Evolutionary conservation across 2,329 filamentous ascomycete genomes (phyloP).

Genomic region (Didymella segeticola): DNA sequence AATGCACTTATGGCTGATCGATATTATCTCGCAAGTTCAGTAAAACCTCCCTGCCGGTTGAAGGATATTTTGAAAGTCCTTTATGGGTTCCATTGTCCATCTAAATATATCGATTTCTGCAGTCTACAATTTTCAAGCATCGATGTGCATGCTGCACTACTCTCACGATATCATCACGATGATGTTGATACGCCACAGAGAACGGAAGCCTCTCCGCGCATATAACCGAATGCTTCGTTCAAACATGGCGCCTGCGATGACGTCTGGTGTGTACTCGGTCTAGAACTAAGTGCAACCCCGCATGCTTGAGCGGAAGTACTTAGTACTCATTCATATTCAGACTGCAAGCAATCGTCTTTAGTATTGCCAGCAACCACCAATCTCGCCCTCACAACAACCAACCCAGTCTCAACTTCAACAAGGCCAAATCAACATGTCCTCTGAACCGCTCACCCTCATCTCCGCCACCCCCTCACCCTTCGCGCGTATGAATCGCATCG

Average conservation of each 20-base stretch:
- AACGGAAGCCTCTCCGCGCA: slow-evolving; percentile 3
- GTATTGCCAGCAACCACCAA: too few relatives aligned
- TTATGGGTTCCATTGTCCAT: too few relatives aligned
- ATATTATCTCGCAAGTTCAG: too few relatives aligned
- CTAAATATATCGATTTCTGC: too few relatives aligned
- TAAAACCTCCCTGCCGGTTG: too few relatives aligned
- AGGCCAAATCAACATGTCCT: not conserved
- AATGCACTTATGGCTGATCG: slow-evolving; percentile 1
- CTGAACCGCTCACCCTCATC: slow-evolving; percentile 22
- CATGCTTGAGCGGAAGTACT: not conserved
- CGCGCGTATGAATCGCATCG: slow-evolving; percentile 52
- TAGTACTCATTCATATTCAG: not conserved
- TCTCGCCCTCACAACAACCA: not conserved
- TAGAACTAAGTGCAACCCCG: slow-evolving; percentile 1
- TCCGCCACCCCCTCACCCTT: slow-evolving; percentile 50
- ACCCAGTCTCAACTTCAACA: not conserved
- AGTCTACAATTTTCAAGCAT: not conserved
- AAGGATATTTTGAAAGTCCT: too few relatives aligned
- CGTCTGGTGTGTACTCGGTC: slow-evolving; percentile 1
- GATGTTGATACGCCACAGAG: not conserved
- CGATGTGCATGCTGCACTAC: not conserved
- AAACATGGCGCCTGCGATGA: not conserved
- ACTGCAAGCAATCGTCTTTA: not conserved
- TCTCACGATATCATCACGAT: not conserved
- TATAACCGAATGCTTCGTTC: not conserved